Base-by-base conservation (phyloP, 169 alveolate genomes). In the Toxoplasma gondii region DNA sequence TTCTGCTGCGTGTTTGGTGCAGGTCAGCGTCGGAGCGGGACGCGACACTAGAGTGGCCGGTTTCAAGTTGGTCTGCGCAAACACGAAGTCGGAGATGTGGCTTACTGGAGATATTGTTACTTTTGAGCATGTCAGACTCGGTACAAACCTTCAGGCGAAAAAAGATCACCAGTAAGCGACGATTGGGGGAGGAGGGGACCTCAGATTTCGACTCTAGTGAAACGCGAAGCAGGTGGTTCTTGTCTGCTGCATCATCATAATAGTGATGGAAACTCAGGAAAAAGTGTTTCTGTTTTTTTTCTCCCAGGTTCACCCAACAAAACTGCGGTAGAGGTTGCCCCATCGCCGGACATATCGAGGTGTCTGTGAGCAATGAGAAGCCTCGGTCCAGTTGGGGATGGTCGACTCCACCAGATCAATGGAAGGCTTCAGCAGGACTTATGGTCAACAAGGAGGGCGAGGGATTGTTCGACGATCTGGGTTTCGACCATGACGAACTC, bases 261-360 rank as follows among this genome's bases (percentile, higher is more conserved):
- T 7, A 49, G 58, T 4, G 58, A 12, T 49, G 4, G 58, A n/a
- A n/a, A 49, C 58, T 49, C 4, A 49, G 58, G 58, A 49, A 49
- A 49, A 7, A 7, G 22, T 49, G 58, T 7, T 49, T 49, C 22
- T 49, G n/a, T 49, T 49, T 4, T 49, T 49, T 12, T 7, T 7
- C 12, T 49, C 58, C 88, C 94, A 92, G 94, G 58, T 92, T 92
- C 78, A 92, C 78, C n/a, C 88, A 81, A 87, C 70, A 49, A 69
- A 92, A 92, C 92, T 92, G 94, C 94, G 94, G 94, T 27, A 36
- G 94, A 39, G 94, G 92, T 54, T 92, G 94, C 78, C 94, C 94
- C 43, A 92, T 92, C 24, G 94, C 91, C 38, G 86, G 92, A 36
- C 94, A 92, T 54, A 38, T 92, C 64, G 94, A 92, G 92, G 94